Conservation (phyloP, 1,284 basidiomycete genomes). For the Macrocystidia cucumis region DNA sequence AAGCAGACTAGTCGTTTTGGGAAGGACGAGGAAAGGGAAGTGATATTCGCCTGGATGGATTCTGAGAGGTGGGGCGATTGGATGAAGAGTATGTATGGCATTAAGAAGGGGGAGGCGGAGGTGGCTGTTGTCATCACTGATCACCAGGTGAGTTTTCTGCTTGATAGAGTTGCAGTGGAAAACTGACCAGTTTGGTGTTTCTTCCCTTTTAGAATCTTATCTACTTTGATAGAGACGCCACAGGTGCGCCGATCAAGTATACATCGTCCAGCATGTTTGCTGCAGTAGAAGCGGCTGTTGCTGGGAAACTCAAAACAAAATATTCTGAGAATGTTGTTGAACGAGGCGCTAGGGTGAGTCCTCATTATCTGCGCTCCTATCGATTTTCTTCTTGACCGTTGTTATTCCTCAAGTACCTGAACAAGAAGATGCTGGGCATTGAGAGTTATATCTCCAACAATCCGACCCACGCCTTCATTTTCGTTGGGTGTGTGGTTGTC, state of each 20-base stretch:
- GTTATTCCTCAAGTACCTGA: conserved; percentile 34
- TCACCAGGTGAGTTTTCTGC: conserved; percentile 52
- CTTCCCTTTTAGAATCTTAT: conserved; percentile 44
- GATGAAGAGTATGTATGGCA: conserved; percentile 84
- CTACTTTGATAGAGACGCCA: conserved; percentile 55
- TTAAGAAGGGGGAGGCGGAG: conserved; percentile 32
- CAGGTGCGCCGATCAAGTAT: conserved; percentile 46
- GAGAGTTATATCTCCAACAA: conserved; percentile 38
- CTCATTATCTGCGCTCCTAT: not conserved
- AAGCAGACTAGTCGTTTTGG: conserved; percentile 4
- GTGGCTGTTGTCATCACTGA: conserved; percentile 71
- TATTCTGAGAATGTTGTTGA: conserved; percentile 68
- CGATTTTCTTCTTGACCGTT: conserved; percentile 1
- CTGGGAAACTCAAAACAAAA: conserved; percentile 47
- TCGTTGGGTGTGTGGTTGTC: conserved; percentile 16
- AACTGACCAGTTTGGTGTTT: conserved; percentile 18
- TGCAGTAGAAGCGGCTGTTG: conserved; percentile 61
- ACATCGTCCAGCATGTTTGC: conserved; percentile 55
- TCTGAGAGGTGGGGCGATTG: conserved; percentile 72
- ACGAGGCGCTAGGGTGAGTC: conserved; percentile 55
- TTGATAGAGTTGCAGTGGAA: conserved; percentile 4
- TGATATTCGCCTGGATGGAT: conserved; percentile 87
- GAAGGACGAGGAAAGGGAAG: conserved; percentile 41
- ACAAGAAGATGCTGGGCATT: conserved; percentile 34
- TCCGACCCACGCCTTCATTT: conserved; percentile 23